These are phyloP conservation scores for Pseudoturritis turrita DNA, from an alignment of 345 rosid genomes.

Conservation along the genomic window DNA sequence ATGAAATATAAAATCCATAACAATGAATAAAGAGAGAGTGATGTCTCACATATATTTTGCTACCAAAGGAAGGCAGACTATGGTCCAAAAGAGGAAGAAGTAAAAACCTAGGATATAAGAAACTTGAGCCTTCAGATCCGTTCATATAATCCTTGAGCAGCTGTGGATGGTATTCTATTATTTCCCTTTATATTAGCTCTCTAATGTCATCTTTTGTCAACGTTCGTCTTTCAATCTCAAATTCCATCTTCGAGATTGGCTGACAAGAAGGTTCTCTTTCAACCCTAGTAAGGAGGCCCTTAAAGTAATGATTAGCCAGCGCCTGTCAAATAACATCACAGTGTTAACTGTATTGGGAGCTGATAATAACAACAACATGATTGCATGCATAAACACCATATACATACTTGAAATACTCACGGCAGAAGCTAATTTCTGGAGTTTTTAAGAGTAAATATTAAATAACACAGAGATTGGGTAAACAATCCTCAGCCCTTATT, in stretches of 20 bases:
- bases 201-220: constrained; percentile 82
- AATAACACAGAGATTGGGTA: background rate
- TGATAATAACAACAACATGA: too few species aligned
- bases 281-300: constrained; percentile 78
- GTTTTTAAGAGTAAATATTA: too few species aligned
- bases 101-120: constrained; percentile 90
- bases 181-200: constrained; percentile 79
- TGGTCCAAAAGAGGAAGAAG: background rate
- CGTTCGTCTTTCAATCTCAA: constrained; percentile 92
- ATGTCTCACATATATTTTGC: too few species aligned
- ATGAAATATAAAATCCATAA: too few species aligned
- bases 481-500: constrained; percentile 68
- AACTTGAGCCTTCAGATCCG: constrained; percentile 76
- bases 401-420: too few species aligned
- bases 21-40: too few species aligned
- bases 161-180: constrained; percentile 94
- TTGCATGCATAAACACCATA: too few species aligned
- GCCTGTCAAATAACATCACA: constrained; percentile 45
- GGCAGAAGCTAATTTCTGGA: too few species aligned
- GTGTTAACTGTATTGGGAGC: background rate
- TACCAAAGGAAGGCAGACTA: too few species aligned
- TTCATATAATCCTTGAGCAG: constrained; percentile 81
- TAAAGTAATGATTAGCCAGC: constrained; percentile 90
- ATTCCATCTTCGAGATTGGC: constrained; percentile 93
- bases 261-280: too few species aligned